Percentiles rank a stretch among this genome's conserved stretches.
Evolutionary conservation across 2,329 filamentous ascomycete species (phyloP).

Genomic region (Cladosporium austrohemisphaericum): DNA sequence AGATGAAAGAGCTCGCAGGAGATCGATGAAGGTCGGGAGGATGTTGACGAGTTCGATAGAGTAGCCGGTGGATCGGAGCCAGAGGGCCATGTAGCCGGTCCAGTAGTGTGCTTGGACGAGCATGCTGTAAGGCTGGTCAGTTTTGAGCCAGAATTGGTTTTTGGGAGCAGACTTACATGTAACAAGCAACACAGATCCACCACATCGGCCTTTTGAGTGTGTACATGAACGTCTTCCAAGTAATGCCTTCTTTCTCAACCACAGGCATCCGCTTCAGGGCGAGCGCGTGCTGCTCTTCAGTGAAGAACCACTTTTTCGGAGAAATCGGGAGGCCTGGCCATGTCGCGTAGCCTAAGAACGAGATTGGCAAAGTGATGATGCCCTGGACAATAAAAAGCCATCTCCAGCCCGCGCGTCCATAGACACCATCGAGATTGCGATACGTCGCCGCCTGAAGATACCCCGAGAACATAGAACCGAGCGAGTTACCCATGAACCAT

Average conservation of each 20-base stretch:
- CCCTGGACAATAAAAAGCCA: conserved; percentile 52
- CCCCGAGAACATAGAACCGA: conserved; percentile 48
- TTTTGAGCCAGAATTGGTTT: no score
- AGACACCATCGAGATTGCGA: conserved; percentile 32
- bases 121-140: not conserved
- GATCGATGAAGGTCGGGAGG: conserved; percentile 40
- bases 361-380: conserved; percentile 52
- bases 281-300: not conserved
- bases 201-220: conserved; percentile 3
- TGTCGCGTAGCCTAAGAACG: conserved; percentile 47
- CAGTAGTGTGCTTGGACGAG: conserved; percentile 31
- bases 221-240: conserved; percentile 8
- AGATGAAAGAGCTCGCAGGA: not conserved
- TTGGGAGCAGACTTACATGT: not conserved
- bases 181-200: conserved; percentile 6
- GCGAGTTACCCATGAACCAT: conserved; percentile 48
- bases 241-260: conserved; percentile 7
- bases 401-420: conserved; percentile 47
- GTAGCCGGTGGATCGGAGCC: conserved; percentile 43
- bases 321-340: conserved; percentile 52
- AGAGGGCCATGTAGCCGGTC: conserved; percentile 53
- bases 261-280: conserved; percentile 8
- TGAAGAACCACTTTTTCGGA: conserved; percentile 45
- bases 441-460: conserved; percentile 56
- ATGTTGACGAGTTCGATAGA: conserved; percentile 54